Base-by-base conservation (phyloP, 148 eudicot genomes). In the Camellia granthamiana region DNA sequence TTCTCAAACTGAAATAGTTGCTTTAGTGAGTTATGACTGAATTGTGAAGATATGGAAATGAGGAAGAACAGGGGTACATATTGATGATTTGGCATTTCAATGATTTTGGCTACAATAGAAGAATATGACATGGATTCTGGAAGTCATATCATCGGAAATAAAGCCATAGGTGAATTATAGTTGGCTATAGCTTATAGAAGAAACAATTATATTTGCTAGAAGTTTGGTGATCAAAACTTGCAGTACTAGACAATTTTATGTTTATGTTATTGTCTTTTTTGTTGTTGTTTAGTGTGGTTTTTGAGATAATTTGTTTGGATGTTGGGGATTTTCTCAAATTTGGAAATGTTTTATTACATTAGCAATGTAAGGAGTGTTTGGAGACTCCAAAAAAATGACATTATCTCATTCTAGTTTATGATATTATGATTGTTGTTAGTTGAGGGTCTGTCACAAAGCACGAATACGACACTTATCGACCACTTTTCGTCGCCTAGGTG, bases 1-100 rank as follows among this genome's bases (percentile, higher is more conserved):
- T 3, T 63, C 87, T 58, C 21, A 46, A 2, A 85, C 78, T 12
- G 84, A 82, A 56, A 66, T 76, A 82, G 66, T 90, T 19, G 92
- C 92, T 62, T 88, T 89, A 13, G 90, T 82, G 19, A 78, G 90
- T 72, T 87, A 88, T 51, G 90, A 90, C 62, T 71, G 73, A 12
- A 74, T 51, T 23, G 82, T 90, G 10, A 88, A 85, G 52, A 0
- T 88, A 15, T 90, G 92, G 92, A 88, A 75, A 75, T 84, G 65
- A 77, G 3, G 11, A 10, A 18, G 5, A 8, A n/a, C 30, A 47
- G 60, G 51, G 9, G 3, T n/a, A 21, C 61, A 47, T 3, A 23
- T 4, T 4, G 11, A 69, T 15, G 2, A 15, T 67, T 67, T n/a
- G n/a, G n/a, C n/a, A n/a, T n/a, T n/a, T n/a, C n/a, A n/a, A n/a